Evolutionary conservation across 306 rosid genomes (phyloP).

Genomic region (Vigna nakashimae): DNA sequence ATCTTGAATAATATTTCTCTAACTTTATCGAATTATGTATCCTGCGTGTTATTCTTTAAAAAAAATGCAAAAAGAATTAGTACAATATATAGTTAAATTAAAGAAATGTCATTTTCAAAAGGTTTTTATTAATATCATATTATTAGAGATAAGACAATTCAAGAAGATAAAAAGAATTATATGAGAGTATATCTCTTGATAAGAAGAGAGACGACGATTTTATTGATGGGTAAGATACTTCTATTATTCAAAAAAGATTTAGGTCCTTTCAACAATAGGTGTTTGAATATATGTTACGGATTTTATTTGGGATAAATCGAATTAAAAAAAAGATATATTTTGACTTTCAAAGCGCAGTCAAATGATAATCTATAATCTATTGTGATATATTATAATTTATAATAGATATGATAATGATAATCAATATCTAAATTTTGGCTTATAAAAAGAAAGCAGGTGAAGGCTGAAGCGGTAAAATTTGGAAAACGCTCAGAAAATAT

Average conservation of each 20-base stretch:
- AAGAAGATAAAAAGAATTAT: too few species aligned
- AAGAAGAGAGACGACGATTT: too few species aligned
- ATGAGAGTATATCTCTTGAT: neutral
- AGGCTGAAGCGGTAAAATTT: neutral
- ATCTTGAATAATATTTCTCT: neutral
- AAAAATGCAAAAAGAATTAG: neutral
- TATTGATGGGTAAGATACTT: neutral
- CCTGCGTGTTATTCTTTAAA: neutral
- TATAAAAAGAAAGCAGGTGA: neutral
- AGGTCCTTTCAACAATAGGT: neutral
- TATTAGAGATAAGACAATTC: too few species aligned
- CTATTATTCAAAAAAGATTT: neutral
- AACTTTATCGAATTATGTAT: neutral
- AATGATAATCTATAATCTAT: too few species aligned
- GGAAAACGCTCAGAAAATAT: neutral
- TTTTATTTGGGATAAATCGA: neutral
- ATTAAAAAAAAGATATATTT: neutral
- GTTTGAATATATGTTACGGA: neutral
- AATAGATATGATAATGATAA: neutral
- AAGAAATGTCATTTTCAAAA: too few species aligned
- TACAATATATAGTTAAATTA: neutral
- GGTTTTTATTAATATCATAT: too few species aligned
- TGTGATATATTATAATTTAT: too few species aligned
- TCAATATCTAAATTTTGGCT: neutral
- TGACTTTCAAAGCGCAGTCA: neutral